phyloP scores from a whole-genome alignment of 352 stramenopile species.

The Globisporangium lucens region DNA sequence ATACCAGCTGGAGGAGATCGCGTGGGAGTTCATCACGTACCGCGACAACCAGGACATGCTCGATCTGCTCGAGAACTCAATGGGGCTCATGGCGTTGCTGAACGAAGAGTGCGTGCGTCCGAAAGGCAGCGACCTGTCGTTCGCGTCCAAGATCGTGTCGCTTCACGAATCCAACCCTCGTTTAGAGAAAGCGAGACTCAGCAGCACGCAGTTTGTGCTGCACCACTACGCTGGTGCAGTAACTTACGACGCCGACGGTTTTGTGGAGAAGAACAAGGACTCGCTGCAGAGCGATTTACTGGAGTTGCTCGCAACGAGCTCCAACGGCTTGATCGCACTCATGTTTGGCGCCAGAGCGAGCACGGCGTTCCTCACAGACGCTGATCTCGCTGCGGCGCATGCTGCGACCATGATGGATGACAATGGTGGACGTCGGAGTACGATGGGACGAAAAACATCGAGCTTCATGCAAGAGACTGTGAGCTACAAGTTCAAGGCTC shows the following conservation, averaged over 20 bases:
- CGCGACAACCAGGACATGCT: slow-evolving; percentile 91
- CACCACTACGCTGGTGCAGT: slow-evolving; percentile 82
- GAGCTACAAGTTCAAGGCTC: slow-evolving; percentile 89
- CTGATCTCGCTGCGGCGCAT: slow-evolving; percentile 52
- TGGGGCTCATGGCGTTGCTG: slow-evolving; percentile 87
- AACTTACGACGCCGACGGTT: slow-evolving; percentile 77
- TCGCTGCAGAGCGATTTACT: slow-evolving; percentile 76
- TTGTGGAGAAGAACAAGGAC: slow-evolving; percentile 90
- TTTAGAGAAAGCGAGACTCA: slow-evolving; percentile 72
- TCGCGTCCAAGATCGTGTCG: slow-evolving; percentile 85
- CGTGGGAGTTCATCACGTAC: slow-evolving; percentile 82
- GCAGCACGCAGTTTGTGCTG: slow-evolving; percentile 75
- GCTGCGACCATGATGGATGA: slow-evolving; percentile 45
- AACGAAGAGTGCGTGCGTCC: slow-evolving; percentile 91
- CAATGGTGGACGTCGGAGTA: slow-evolving; percentile 35
- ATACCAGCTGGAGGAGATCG: slow-evolving; percentile 67
- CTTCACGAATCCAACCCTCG: slow-evolving; percentile 78
- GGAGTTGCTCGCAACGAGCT: slow-evolving; percentile 64
- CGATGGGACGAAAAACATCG: slow-evolving; percentile 53
- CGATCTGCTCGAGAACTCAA: slow-evolving; percentile 86
- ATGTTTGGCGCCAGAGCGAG: slow-evolving; percentile 59
- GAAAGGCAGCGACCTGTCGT: slow-evolving; percentile 84
- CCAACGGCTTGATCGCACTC: slow-evolving; percentile 67
- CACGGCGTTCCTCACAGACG: slow-evolving; percentile 55
- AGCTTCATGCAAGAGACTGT: slow-evolving; percentile 88